phyloP scores from a whole-genome alignment of 2,329 filamentous ascomycete genomes.

The Aspergillus brunneoviolaceus region DNA sequence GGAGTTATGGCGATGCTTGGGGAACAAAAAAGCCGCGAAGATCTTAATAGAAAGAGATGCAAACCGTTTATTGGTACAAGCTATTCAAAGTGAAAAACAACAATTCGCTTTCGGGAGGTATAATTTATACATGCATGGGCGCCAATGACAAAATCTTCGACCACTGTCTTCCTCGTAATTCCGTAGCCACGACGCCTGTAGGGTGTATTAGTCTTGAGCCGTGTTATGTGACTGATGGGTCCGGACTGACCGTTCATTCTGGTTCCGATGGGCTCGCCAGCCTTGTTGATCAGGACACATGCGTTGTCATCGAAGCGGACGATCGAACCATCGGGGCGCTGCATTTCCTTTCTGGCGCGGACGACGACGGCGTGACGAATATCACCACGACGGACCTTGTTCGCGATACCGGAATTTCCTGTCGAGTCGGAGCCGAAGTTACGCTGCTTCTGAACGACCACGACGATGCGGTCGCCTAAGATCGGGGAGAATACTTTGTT shows the following conservation, averaged over 20 bases:
- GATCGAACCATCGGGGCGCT: conserved; percentile 82
- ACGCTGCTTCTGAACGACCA: conserved; percentile 95
- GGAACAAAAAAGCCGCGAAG: neutral
- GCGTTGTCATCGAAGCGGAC: conserved; percentile 97
- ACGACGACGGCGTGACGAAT: conserved; percentile 96
- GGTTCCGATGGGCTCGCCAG: conserved; percentile 90
- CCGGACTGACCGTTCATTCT: conserved; percentile 70
- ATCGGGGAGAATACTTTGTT: conserved; percentile 5
- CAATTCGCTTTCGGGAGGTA: conserved; percentile 33
- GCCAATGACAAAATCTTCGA: conserved; percentile 97
- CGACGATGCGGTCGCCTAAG: conserved; percentile 89
- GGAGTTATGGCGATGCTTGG: conserved; percentile 24
- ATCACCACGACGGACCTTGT: conserved; percentile 95
- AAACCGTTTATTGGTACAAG: conserved; percentile 33
- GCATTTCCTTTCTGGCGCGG: conserved; percentile 81
- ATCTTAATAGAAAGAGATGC: conserved; percentile 13
- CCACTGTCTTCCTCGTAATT: conserved; percentile 91
- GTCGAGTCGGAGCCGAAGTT: conserved; percentile 70
- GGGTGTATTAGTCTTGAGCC: conserved; percentile 17
- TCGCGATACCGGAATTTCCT: conserved; percentile 71
- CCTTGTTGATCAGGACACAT: conserved; percentile 95
- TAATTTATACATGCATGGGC: conserved; percentile 69
- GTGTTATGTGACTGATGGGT: neutral
- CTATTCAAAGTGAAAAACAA: conserved; percentile 23
- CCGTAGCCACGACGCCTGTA: conserved; percentile 77